Evolutionary conservation across 108 stramenopile genomes (phyloP).

Genomic region (Bacterosira constricta): DNA sequence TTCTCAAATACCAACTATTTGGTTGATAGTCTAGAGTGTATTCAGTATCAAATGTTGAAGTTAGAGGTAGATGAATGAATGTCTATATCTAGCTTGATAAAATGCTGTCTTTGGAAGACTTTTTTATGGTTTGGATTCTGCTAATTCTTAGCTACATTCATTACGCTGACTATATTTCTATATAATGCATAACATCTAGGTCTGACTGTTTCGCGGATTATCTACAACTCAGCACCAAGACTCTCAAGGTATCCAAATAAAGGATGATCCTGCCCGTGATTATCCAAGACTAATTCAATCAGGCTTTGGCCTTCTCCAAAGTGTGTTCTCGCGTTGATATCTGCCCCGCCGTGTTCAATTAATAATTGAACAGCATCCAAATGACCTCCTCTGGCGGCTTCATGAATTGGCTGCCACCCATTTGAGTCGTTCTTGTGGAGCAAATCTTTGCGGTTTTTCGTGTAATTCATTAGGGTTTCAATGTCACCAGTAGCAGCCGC

Average conservation of each 20-base stretch:
- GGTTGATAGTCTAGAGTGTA: no score
- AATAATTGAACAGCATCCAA: slow-evolving; percentile 36
- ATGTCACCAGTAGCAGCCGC: slow-evolving; percentile 44
- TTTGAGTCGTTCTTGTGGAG: slow-evolving; percentile 48
- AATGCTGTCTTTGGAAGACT: no score
- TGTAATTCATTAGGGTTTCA: slow-evolving; percentile 27
- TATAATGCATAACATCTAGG: no score
- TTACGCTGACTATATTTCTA: no score
- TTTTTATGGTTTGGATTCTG: no score
- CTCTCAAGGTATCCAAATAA: slow-evolving; percentile 44
- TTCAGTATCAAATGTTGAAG: no score
- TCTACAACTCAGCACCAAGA: slow-evolving; percentile 57
- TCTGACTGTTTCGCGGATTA: not conserved
- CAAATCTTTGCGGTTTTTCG: slow-evolving; percentile 24
- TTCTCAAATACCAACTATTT: no score
- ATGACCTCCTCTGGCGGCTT: slow-evolving; percentile 51
- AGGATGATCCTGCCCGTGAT: slow-evolving; percentile 44
- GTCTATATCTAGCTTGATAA: no score
- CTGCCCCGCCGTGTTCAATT: slow-evolving; percentile 32
- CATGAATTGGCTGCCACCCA: slow-evolving; percentile 55
- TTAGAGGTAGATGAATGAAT: no score
- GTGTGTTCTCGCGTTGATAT: slow-evolving; percentile 39
- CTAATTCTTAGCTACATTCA: no score
- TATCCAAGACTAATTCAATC: slow-evolving; percentile 30
- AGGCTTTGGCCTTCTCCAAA: slow-evolving; percentile 25